phyloP scores from a whole-genome alignment of 192 early-diverging fungal genomes.

The Dispira parvispora region DNA sequence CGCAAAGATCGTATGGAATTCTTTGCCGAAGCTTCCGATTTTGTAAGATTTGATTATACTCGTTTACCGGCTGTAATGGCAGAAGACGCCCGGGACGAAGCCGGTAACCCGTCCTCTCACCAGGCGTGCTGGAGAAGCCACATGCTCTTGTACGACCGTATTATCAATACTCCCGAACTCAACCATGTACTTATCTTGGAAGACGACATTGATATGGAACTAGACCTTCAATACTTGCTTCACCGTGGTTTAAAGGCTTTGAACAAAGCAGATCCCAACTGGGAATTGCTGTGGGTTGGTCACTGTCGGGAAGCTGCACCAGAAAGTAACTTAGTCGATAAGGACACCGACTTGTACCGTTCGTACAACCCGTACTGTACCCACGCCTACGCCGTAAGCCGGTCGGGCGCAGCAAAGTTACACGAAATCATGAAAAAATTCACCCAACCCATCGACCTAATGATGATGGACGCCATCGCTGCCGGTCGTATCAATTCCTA shows the following conservation, averaged over 20 bases:
- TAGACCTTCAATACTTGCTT: slow-evolving; percentile 1
- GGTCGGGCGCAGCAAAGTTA: slow-evolving; percentile 19
- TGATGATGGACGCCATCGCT: background rate
- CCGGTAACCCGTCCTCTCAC: background rate
- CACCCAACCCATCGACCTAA: background rate
- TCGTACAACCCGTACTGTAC: slow-evolving; percentile 23
- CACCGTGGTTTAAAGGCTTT: background rate
- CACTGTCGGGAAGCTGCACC: slow-evolving; percentile 22
- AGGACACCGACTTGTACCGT: slow-evolving; percentile 13
- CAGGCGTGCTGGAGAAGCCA: slow-evolving; percentile 12
- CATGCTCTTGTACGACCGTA: background rate
- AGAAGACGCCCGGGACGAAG: background rate
- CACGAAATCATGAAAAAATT: slow-evolving; percentile 18
- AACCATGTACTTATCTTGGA: slow-evolving; percentile 10
- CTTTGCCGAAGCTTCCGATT: slow-evolving; percentile 1
- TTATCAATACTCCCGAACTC: background rate
- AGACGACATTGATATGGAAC: slow-evolving; percentile 13
- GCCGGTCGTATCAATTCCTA: background rate
- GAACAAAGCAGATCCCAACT: slow-evolving; percentile 12
- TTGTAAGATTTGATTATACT: slow-evolving; percentile 1
- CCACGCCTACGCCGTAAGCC: slow-evolving; percentile 24
- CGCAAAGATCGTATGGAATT: slow-evolving; percentile 11
- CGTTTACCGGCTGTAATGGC: slow-evolving; percentile 8
- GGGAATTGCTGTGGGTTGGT: slow-evolving; percentile 30
- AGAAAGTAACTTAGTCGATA: slow-evolving; percentile 6